Evolutionary conservation across 805 yeast genomes (phyloP), one percentile per base, ranked within the genome.

Genomic region (Candida pseudofarinosa): DNA sequence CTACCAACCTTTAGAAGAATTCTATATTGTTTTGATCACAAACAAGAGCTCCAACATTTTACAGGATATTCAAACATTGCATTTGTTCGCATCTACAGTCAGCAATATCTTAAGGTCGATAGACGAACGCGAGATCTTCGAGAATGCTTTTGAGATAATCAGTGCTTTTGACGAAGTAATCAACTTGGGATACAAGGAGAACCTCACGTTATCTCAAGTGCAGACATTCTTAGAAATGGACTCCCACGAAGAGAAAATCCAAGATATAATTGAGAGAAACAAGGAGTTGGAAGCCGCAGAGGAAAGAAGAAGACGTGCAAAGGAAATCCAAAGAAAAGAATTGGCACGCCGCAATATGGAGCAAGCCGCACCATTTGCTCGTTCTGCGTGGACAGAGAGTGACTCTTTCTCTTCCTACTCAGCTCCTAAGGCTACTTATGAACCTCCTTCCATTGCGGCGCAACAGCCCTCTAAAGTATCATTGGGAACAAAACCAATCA

Each of bases 221-320:
- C 81, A 79, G 62, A 87, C 95, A 10, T 91, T 87, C 67, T 73
- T 93, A 70, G 91, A 88, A 60, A 91, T 93, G 98, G 98, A 93
- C 67, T 86, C 96, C 33, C 97, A 93, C 63, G 99, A 93, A 68
- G 99, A 93, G 69, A 91, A 88, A 73, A 91, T 95, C 59, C 98
- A 93, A 73, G 97, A 93, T 62, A 90, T 93, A 62, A 93, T 93
- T 56, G 98, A 88, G 68, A 82, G 90, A 64, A 93, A 93, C 73
- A 93, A 93, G 69, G 99, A 93, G 69, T 71, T 87, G 56, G 99
- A 91, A 66, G 99, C 99, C 33, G 83, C 88, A 42, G 99, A 93
- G 68, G 97, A 91, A 67, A 84, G 98, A 67, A 91, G 91, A 70
- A 85, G 95, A 67, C 83, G 88, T 62, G 97, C 98, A 39, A 88